Base-by-base conservation (phyloP, 805 yeast species). In the Candida quercuum region DNA sequence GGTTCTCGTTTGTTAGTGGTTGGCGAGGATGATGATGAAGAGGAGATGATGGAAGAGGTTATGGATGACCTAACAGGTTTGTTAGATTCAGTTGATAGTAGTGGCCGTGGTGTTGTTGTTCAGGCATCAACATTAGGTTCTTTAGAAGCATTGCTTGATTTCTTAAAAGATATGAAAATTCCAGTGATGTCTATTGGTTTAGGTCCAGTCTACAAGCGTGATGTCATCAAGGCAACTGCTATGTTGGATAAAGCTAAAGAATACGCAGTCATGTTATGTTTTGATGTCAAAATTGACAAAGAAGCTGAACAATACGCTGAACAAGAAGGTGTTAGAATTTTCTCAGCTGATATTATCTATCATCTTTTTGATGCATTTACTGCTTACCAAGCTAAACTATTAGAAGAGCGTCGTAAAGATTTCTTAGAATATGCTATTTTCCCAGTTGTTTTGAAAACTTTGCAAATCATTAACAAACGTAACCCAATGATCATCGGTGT, bases 401-500 rank as follows among this genome's bases (percentile, higher is more conserved):
- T 91, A 57, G 99, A 91, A 62, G 79, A 79, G 62, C 86, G 95
- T 66, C 84, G 97, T 66, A 78, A 81, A 60, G 95, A 86, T 49
- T 85, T 83, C 66, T 69, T 81, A 66, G 91, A 81, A 52, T 84
- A 75, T 53, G 99, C 98, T 33, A 84, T 85, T 35, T 89, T 79
- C 80, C 99, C 99, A 52, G 84, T 94, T 72, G 96, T 91, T 24
- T 67, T 93, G 67, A 86, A 86, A 66, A 93, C 97, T 14, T 64
- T 93, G 49, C 98, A 93, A 70, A 86, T 93, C 59, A 93, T 93
- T 63, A 93, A 93, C 80, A 91, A 91, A 71, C 86, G 99, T 67
- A 87, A 89, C 63, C 99, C 99, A 45, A 93, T 93, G 98, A 89
- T 93, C 58, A 86, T 93, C 57, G 99, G 99, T 78, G 98, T 93